Conservation (phyloP, 1,284 basidiomycete species). For the Phylloporus sp. region DNA sequence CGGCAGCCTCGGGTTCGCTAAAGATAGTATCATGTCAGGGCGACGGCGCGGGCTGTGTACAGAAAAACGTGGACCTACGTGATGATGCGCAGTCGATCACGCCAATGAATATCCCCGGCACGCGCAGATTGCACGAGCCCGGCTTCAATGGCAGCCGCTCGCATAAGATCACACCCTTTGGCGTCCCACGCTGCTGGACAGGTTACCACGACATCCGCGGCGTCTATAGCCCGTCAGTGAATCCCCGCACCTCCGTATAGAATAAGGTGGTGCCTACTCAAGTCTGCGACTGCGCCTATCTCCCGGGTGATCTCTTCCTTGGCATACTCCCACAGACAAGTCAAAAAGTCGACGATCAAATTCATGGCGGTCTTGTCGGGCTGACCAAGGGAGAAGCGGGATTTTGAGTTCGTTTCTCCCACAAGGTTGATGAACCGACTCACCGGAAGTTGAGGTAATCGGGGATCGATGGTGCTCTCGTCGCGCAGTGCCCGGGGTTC, state of each 20-base stretch:
- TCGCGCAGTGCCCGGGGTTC: conserved; percentile 78
- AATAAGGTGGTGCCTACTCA: conserved; percentile 53
- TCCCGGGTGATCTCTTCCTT: conserved; percentile 83
- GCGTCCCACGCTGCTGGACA: conserved; percentile 89
- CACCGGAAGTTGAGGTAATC: conserved; percentile 78
- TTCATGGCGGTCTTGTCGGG: conserved; percentile 74
- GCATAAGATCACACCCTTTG: conserved; percentile 79
- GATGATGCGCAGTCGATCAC: conserved; percentile 78
- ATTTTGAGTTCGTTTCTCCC: not conserved
- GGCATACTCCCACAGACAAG: conserved; percentile 82
- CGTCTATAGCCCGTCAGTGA: conserved; percentile 48
- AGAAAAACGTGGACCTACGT: conserved; percentile 47
- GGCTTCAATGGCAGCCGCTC: conserved; percentile 76
- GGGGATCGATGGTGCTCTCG: conserved; percentile 65
- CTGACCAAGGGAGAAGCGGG: conserved; percentile 39
- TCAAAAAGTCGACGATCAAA: conserved; percentile 78
- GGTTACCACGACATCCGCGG: conserved; percentile 79
- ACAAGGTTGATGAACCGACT: conserved; percentile 28
- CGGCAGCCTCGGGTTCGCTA: conserved; percentile 83
- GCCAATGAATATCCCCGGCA: conserved; percentile 76
- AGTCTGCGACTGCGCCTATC: conserved; percentile 79
- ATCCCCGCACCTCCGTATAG: not conserved
- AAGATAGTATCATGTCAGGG: conserved; percentile 11
- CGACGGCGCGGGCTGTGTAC: conserved; percentile 2
- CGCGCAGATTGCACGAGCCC: conserved; percentile 72